Evolutionary conservation across 169 alveolate species (phyloP), one percentile per base, ranked within the genome.

Genomic region (Besnoitia besnoiti): DNA sequence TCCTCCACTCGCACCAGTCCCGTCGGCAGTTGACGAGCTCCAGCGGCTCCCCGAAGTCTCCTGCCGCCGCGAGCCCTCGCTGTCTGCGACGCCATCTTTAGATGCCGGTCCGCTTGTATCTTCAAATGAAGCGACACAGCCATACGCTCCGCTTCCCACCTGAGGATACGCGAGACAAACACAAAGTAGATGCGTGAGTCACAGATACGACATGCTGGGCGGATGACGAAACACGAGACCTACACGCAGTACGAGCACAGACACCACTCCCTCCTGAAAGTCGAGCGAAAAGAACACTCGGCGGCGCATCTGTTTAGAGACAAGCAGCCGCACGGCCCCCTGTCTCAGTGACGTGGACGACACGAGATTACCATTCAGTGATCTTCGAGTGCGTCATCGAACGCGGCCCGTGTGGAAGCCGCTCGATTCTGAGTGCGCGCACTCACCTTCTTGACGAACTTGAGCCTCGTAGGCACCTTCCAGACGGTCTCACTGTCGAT

Each of bases 61-160:
- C 59, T 77, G 42, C 59, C 87, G 59, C 40, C 44, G 2, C n/a
- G 59, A 37, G 50, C 8, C 0, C 21, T 44, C 87, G 59, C 37
- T 55, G 7, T 37, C 87, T 3, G 87, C 30, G 10, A 7, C 8
- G 46, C n/a, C n/a, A 24, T 37, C 87, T 2, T 77, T 55, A 4
- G 44, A 44, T 8, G 21, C 59, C n/a, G 46, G n/a, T 3, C 27
- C 44, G 39, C 46, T 85, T 87, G 85, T 92, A 37, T 95, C 97
- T 40, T 91, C 91, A 73, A 95, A 95, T 39, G 95, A 91, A n/a
- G 94, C 97, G 19, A 95, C 97, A 89, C 95, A 91, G n/a, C 97
- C 97, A 62, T 95, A 95, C 12, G 97, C 97, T 35, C 97, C 97
- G 50, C 95, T 92, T 7, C 97, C 97, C 37, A 95, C 95, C 94